phyloP scores from a whole-genome alignment of 805 yeast species.

The Ogataea pignaliae region DNA sequence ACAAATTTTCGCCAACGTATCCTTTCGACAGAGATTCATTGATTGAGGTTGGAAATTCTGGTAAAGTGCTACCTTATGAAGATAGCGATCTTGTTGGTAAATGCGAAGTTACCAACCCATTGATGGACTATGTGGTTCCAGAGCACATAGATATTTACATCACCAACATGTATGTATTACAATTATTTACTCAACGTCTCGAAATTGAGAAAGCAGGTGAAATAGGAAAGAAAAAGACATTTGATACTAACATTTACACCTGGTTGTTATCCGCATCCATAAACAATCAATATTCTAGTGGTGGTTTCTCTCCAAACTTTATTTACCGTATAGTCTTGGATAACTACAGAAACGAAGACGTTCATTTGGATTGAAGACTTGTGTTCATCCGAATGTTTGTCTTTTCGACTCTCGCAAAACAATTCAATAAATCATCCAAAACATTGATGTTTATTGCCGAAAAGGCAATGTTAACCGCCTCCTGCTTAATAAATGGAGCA shows the following conservation, averaged over 20 bases:
- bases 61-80: conserved; percentile 77
- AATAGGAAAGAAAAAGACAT: too few species aligned
- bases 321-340: conserved; percentile 93
- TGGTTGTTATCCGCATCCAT: background rate
- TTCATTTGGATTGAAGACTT: conserved; percentile 41
- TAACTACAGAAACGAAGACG: conserved; percentile 85
- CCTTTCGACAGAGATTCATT: conserved; percentile 83
- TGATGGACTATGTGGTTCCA: conserved; percentile 88
- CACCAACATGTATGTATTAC: conserved; percentile 60
- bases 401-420: background rate
- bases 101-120: conserved; percentile 80
- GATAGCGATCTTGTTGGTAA: conserved; percentile 65
- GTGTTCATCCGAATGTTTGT: too few species aligned
- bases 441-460: background rate
- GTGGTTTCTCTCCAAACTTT: conserved; percentile 95
- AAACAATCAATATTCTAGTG: conserved; percentile 32
- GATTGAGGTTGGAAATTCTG: conserved; percentile 89
- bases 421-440: conserved; percentile 1
- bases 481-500: too few species aligned
- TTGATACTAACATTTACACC: conserved; percentile 2
- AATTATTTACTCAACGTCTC: background rate
- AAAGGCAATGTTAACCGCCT: background rate
- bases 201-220: background rate
- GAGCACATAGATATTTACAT: conserved; percentile 91
- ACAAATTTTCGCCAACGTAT: conserved; percentile 87